Evolutionary conservation across 208 protist genomes (phyloP), one percentile per base, ranked within the genome.

Genomic region (Angomonas deanei): DNA sequence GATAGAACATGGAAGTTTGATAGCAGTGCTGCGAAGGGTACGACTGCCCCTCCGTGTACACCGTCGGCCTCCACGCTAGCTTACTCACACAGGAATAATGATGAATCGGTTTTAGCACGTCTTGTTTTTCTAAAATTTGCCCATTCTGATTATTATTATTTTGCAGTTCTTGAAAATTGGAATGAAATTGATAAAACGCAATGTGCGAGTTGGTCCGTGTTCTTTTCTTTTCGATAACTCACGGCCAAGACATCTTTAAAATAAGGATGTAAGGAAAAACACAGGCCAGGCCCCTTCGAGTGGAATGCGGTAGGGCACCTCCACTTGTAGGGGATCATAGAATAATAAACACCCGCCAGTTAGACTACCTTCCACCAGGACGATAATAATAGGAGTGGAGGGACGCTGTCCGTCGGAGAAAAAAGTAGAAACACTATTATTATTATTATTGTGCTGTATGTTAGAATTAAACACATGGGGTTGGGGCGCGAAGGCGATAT

Each of bases 191-290:
- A 28, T 30, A 69, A 55, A 92, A 94, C 26, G 72, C 67, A 23
- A 94, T 77, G 32, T 79, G 76, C 21, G 78, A 87, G 56, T 89
- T 75, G 13, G 76, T 64, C 55, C 86, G 84, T 3, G 77, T 84
- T n/a, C 64, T 88, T 88, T 46, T 80, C 74, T 52, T 81, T 77
- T 26, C 84, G 68, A 61, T 82, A 93, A 48, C 74, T 84, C 10
- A 93, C 79, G 0, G 84, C 85, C 21, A 95, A 74, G 0, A 95
- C 66, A 46, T 95, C 89, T 26, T 72, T 72, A 66, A 84, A 95
- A 49, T 76, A 66, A 1, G 89, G 89, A 52, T 95, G 89, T 48
- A 92, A 93, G 32, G 72, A 70, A 13, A 71, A 70, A 13, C 79
- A 62, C 17, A 92, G 74, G 36, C 82, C 80, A 1, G 81, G 77